Percentiles rank a stretch among this genome's conserved stretches.
Conservation (phyloP, 345 rosid species). For the Mangifera indica region DNA sequence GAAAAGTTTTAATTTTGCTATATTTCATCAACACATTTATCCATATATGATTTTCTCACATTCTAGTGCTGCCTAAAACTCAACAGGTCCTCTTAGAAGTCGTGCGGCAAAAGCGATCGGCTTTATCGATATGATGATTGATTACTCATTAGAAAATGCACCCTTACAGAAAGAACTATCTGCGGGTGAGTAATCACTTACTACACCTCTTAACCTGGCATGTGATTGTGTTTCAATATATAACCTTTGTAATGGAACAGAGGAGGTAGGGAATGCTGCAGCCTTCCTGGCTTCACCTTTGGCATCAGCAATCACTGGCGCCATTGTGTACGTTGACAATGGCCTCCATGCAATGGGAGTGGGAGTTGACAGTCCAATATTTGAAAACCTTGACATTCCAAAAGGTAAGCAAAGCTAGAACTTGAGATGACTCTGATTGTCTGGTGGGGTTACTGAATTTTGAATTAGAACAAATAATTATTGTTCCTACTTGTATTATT, state of each 20-base stretch:
- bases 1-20: background rate
- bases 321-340: constrained; percentile 85
- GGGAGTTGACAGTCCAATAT: constrained; percentile 81
- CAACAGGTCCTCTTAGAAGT: constrained; percentile 64
- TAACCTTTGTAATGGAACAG: constrained; percentile 37
- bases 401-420: constrained; percentile 35
- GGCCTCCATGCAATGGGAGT: constrained; percentile 97
- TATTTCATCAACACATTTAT: background rate
- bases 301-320: constrained; percentile 91
- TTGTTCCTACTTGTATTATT: background rate
- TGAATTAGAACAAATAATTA: background rate
- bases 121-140: constrained; percentile 72
- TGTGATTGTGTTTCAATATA: background rate
- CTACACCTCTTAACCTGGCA: background rate
- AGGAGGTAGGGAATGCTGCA: constrained; percentile 91
- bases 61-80: background rate
- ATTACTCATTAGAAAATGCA: constrained; percentile 73
- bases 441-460: background rate
- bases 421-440: constrained; percentile 44
- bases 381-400: constrained; percentile 69
- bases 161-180: constrained; percentile 84
- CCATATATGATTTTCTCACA: background rate
- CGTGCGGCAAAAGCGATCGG: constrained; percentile 82
- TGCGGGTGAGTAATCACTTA: constrained; percentile 52
- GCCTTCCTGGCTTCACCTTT: constrained; percentile 91